Percentiles rank a stretch among this genome's conserved stretches.
phyloP scores from a whole-genome alignment of 768 basidiomycete genomes.

The Pluteus cervinus region DNA sequence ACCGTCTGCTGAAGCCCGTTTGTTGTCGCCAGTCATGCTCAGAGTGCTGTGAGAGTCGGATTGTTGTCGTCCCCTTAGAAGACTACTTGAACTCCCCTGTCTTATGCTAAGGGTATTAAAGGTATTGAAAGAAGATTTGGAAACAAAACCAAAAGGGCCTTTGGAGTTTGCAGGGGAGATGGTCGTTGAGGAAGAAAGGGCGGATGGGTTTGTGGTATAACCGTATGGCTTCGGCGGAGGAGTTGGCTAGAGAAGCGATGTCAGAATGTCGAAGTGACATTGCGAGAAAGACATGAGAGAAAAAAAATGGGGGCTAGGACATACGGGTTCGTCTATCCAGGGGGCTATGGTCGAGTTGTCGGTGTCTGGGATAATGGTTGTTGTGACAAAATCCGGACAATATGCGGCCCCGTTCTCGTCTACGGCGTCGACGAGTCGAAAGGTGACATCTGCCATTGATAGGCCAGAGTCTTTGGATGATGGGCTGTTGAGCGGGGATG shows the following conservation, averaged over 20 bases:
- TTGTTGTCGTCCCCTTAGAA: slow-evolving; percentile 11
- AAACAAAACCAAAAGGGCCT: slow-evolving; percentile 17
- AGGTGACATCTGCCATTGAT: slow-evolving; percentile 8
- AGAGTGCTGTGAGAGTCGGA: slow-evolving; percentile 17
- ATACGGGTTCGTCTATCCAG: slow-evolving; percentile 10
- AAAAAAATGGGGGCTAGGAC: slow-evolving; percentile 6
- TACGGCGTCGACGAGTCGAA: slow-evolving; percentile 15
- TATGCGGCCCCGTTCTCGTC: slow-evolving; percentile 17
- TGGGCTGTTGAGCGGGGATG: too few species aligned
- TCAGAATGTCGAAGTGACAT: slow-evolving; percentile 1
- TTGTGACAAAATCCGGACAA: slow-evolving; percentile 11
- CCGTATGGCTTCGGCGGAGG: slow-evolving; percentile 16
- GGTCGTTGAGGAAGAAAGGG: too few species aligned
- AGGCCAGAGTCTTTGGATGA: too few species aligned
- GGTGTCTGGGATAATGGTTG: background rate
- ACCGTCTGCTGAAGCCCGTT: too few species aligned
- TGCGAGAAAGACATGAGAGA: slow-evolving; percentile 2
- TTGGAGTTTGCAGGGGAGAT: too few species aligned
- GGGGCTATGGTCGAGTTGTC: slow-evolving; percentile 16
- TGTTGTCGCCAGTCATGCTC: slow-evolving; percentile 11
- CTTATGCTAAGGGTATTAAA: slow-evolving; percentile 15
- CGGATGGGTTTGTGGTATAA: too few species aligned
- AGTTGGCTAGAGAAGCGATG: slow-evolving; percentile 9
- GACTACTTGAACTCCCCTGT: slow-evolving; percentile 10
- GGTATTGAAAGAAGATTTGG: slow-evolving; percentile 23